These are phyloP conservation scores for Coemansia sp. DNA, from an alignment of 192 early-diverging fungal genomes.

Conservation along the genomic window DNA sequence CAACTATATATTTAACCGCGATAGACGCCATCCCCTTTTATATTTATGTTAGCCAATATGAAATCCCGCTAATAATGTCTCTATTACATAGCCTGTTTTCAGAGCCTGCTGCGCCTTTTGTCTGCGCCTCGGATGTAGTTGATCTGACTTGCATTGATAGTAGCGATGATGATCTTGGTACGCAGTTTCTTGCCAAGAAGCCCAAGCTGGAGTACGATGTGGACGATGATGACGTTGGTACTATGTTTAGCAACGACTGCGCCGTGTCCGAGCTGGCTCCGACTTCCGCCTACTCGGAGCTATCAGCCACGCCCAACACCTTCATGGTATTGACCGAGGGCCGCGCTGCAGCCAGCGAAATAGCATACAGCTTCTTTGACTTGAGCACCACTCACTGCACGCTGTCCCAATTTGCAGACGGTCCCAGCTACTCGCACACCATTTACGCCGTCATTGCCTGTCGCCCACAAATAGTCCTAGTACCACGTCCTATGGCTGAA, in stretches of 20 bases:
- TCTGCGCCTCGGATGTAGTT: slow-evolving; percentile 5
- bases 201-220: slow-evolving; percentile 11
- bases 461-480: slow-evolving; percentile 40
- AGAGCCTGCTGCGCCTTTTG: background rate
- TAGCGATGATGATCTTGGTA: slow-evolving; percentile 12
- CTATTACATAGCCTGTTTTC: background rate
- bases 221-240: background rate
- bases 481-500: slow-evolving; percentile 37
- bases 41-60: background rate
- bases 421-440: slow-evolving; percentile 48
- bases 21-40: background rate
- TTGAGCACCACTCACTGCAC: slow-evolving; percentile 33
- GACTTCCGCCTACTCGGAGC: slow-evolving; percentile 41
- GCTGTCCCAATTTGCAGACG: slow-evolving; percentile 47
- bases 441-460: slow-evolving; percentile 41
- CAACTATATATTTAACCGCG: no score
- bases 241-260: background rate
- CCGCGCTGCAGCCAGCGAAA: slow-evolving; percentile 42
- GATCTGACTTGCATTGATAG: slow-evolving; percentile 32
- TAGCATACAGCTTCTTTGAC: slow-evolving; percentile 46
- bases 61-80: background rate
- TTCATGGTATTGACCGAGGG: slow-evolving; percentile 49
- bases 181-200: slow-evolving; percentile 8
- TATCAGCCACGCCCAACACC: slow-evolving; percentile 17
- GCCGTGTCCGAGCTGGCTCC: slow-evolving; percentile 18